phyloP scores from a whole-genome alignment of 345 rosid species.

The Cochlearia excelsa region DNA sequence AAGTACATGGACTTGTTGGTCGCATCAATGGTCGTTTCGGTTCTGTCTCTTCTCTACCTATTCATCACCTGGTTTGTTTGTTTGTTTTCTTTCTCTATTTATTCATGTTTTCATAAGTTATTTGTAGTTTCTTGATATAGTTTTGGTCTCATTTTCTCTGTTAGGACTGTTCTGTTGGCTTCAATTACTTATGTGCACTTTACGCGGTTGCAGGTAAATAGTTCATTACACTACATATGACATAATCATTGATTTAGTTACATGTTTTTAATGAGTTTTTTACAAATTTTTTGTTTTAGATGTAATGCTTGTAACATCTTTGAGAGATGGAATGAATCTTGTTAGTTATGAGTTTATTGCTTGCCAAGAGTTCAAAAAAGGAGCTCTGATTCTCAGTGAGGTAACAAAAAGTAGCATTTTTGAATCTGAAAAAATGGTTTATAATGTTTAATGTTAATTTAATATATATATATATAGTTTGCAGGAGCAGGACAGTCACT shows the following conservation, averaged over 20 bases:
- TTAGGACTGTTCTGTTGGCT: constrained; percentile 91
- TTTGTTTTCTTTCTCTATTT: too few species aligned
- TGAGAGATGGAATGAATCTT: constrained; percentile 99
- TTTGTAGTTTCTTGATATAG: constrained; percentile 8
- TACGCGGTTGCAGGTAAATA: constrained; percentile 87
- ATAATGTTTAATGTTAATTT: constrained; percentile 2
- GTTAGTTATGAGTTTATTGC: constrained; percentile 99
- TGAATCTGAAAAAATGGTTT: neutral
- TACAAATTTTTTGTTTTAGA: constrained; percentile 45
- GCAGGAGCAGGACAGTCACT: constrained; percentile 99
- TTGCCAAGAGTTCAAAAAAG: constrained; percentile 94
- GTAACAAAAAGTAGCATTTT: constrained; percentile 39
- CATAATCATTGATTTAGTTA: neutral
- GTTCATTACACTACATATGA: neutral
- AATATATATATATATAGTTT: constrained; percentile 49
- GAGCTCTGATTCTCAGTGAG: constrained; percentile 98
- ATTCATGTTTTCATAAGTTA: neutral
- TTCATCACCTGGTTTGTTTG: constrained; percentile 86
- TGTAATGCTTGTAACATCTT: constrained; percentile 92
- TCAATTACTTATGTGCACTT: constrained; percentile 64
- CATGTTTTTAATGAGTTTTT: neutral
- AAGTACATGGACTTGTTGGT: constrained; percentile 99
- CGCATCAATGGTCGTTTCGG: constrained; percentile 99
- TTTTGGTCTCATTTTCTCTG: neutral
- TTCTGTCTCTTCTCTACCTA: constrained; percentile 84